Evolutionary conservation across 169 alveolate species (phyloP), one percentile per base, ranked within the genome.

Genomic region (Babesia ovis): DNA sequence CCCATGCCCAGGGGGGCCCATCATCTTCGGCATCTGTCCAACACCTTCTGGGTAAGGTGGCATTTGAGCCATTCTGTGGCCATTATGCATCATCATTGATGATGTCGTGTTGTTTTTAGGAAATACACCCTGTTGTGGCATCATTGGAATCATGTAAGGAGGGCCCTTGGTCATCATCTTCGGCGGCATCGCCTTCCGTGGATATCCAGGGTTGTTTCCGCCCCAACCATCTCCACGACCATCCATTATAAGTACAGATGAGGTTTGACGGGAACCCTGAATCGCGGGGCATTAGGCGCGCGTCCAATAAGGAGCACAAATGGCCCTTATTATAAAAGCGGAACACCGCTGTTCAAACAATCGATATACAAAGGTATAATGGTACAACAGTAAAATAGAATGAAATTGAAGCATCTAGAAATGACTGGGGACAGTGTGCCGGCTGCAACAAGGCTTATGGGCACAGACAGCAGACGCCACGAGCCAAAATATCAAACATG

Each of bases 151-250:
- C 74, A 64, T 50, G 61, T n/a, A 64, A 8, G 74, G 59, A 23
- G 6, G 53, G 1, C 74, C 74, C 61, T 64, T 64, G 42, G 34
- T 46, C 61, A 64, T 48, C 74, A 50, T n/a, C 74, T 64, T 64
- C 29, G 62, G 60, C 4, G 51, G 74, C 51, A 64, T 4, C 50
- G 25, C 29, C 61, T 50, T 50, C 18, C 54, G 37, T 11, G 59
- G 5, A 46, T 27, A 64, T 31, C 8, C 62, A 27, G 62, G 62
- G 37, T 64, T 29, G 27, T 64, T 18, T 4, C 62, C 62, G 6
- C 50, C 74, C 74, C 74, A 64, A 45, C 8, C 35, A 43, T 48
- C 62, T 16, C 74, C 74, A 27, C 50, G 74, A 20, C 62, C 48
- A 31, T 64, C 74, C 74, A 64, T 64, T 3, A 18, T 48, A 22